Base-by-base conservation (phyloP, 1,284 basidiomycete genomes). In the Ustilago curta region DNA sequence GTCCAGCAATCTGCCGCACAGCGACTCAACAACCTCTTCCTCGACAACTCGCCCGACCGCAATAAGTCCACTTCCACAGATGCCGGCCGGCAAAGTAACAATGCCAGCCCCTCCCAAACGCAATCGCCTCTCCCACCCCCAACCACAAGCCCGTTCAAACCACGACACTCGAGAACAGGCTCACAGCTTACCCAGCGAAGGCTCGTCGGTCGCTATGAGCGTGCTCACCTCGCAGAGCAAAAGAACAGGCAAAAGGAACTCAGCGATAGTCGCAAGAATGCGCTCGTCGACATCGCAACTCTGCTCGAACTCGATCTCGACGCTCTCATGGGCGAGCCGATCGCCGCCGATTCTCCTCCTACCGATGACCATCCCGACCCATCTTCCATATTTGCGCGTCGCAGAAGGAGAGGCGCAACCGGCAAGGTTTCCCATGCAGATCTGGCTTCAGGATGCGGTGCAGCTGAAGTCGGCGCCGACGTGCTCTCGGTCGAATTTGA, bases 401-500 rank as follows among this genome's bases (percentile, higher is more conserved):
- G 72, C 32, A 47, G 67, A 25, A 62, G 62, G 49, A 64, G 54
- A 39, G 65, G 55, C 12, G 66, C 57, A 23, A 60, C 67, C 18
- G 59, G 51, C 18, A 80, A 74, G 40, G 37, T 54, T 2, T 53
- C 53, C 4, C 68, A 67, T 27, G 53, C 71, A 0, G 78, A 69
- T 27, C 55, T 81, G 0, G 71, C 77, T 12, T 70, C 79, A 1
- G 80, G 80, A 2, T 82, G 77, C 40, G 80, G 80, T 39, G 78
- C 80, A 12, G 59, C 70, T 21, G 79, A 82, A 57, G 78, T 82
- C 16, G 80, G 80, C 1, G 58, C 60, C 21, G 78, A 82, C 42
- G 51, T 71, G 12, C 65, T 82, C 14, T 78, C 73, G 12, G 69
- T 71, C 45, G 74, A 75, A 11, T 82, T 82, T 42, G 68, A 78